These are phyloP conservation scores for Diacronema lutheri DNA, from an alignment of 78 protist species.

Conservation along the genomic window DNA sequence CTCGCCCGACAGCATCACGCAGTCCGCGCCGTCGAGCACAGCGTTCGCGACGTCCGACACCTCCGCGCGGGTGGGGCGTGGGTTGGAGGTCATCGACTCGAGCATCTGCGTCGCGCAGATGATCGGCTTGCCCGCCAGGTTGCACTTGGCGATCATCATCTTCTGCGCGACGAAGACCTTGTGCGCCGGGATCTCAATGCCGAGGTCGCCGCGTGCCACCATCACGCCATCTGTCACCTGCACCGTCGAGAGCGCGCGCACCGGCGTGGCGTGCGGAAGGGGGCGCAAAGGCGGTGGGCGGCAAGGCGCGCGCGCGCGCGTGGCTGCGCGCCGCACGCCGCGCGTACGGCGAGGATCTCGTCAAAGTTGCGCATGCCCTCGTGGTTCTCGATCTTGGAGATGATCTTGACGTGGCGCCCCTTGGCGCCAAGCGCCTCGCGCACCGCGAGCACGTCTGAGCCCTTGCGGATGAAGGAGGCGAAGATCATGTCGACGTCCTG, in stretches of 20 bases:
- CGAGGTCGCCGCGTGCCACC: slow-evolving; percentile 96
- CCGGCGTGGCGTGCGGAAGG: too few relatives aligned
- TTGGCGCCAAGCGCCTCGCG: slow-evolving; percentile 44
- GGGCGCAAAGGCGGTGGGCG: too few relatives aligned
- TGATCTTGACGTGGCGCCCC: slow-evolving; percentile 55
- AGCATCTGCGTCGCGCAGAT: slow-evolving; percentile 75
- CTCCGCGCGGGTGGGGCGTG: slow-evolving; percentile 94
- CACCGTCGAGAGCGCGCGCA: too few relatives aligned
- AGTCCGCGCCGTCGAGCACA: slow-evolving; percentile 69
- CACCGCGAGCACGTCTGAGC: slow-evolving; percentile 50
- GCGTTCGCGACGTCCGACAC: slow-evolving; percentile 69
- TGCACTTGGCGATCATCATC: slow-evolving; percentile 75
- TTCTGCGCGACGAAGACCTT: slow-evolving; percentile 83
- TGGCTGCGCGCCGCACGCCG: too few relatives aligned
- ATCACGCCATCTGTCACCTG: slow-evolving; percentile 78
- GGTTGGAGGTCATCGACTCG: slow-evolving; percentile 79
- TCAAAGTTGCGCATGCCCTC: slow-evolving; percentile 78
- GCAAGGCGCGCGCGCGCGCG: too few relatives aligned
- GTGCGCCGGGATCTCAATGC: slow-evolving; percentile 76
- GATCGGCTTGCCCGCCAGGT: slow-evolving; percentile 56
- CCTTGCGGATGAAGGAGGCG: slow-evolving; percentile 71
- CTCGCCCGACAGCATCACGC: slow-evolving; percentile 74
- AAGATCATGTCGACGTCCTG: slow-evolving; percentile 74
- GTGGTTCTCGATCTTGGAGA: slow-evolving; percentile 87
- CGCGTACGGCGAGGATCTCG: too few relatives aligned